Evolutionary conservation across 345 rosid species (phyloP), one percentile per base, ranked within the genome.

Genomic region (Citrus reticulata): DNA sequence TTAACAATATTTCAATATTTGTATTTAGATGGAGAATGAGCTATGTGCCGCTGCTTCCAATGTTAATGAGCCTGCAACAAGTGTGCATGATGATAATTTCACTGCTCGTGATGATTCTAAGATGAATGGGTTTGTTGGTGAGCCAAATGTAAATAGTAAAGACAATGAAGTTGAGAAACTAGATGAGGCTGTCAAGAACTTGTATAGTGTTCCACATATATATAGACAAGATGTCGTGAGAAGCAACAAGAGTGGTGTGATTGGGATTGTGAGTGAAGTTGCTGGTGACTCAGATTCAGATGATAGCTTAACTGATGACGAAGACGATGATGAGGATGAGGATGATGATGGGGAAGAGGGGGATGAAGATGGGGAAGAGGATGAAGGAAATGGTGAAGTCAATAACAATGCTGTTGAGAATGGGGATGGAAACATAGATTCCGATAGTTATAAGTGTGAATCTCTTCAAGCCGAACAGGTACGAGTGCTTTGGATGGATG

Each of bases 251-350:
- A 87, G 73, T 63, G 90, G 91, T 63, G 82, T 81, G 70, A 82
- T 92, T 73, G 99, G 98, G 63, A 86, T 97, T 85, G 99, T 97
- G 55, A 92, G 92, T 72, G 98, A 92, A 83, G 95, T 92, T 77
- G 93, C 95, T 27, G 96, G 95, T 79, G 98, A 92, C 81, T 92
- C 93, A 0, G 98, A 97, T 86, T 92, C 99, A n/a, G 97, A 97
- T 57, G 85, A 85, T 57, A 92, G 89, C 62, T 77, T 83, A 27
- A 88, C 87, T 55, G 97, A 89, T 78, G 97, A 92, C 7, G 93
- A 86, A 2, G 89, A 87, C 37, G 89, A 86, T 0, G 88, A 85
- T 0, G 87, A 82, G 0, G 88, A 83, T 0, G 90, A 87, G 5
- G 87, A 82, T 1, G 82, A 61, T 3, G 82, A 78, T 16, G 85